A percentile compares a stretch with the other conserved stretches of the same genome.
Evolutionary conservation across 2,329 filamentous ascomycete species (phyloP).

Genomic region (Helotiales sp.): DNA sequence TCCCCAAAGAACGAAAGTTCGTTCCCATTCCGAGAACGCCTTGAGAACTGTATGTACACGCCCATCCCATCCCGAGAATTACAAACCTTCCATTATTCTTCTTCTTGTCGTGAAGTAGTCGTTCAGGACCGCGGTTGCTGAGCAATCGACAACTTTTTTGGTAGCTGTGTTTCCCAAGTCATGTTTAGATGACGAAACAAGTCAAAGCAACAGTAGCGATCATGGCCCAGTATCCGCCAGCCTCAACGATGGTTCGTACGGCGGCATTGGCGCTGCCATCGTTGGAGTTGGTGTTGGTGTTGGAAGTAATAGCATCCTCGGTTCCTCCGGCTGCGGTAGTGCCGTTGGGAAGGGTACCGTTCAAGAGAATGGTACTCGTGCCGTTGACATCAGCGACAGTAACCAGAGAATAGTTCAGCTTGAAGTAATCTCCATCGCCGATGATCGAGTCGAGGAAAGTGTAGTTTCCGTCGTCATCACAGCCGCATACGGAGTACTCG

Average conservation of each 20-base stretch:
- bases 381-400: slow-evolving; percentile 67
- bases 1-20: neutral
- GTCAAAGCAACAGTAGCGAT: slow-evolving; percentile 37
- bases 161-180: neutral
- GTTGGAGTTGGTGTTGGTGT: slow-evolving; percentile 39
- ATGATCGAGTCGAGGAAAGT: slow-evolving; percentile 66
- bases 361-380: slow-evolving; percentile 69
- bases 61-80: neutral
- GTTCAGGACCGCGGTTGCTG: neutral
- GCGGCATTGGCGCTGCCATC: slow-evolving; percentile 38
- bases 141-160: neutral
- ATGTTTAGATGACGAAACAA: slow-evolving; percentile 11
- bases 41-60: neutral
- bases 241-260: slow-evolving; percentile 19
- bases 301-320: slow-evolving; percentile 39
- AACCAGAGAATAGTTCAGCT: slow-evolving; percentile 65
- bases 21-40: slow-evolving; percentile 2
- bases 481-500: slow-evolving; percentile 62
- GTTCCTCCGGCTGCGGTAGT: slow-evolving; percentile 59
- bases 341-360: slow-evolving; percentile 75
- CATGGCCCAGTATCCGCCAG: slow-evolving; percentile 40
- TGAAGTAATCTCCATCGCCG: slow-evolving; percentile 65
- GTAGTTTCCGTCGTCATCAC: slow-evolving; percentile 69
- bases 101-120: neutral
- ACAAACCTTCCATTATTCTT: neutral